Percentiles rank a stretch among this genome's conserved stretches.
phyloP scores from a whole-genome alignment of 179 eudicot genomes.

The Gypsophila paniculata region DNA sequence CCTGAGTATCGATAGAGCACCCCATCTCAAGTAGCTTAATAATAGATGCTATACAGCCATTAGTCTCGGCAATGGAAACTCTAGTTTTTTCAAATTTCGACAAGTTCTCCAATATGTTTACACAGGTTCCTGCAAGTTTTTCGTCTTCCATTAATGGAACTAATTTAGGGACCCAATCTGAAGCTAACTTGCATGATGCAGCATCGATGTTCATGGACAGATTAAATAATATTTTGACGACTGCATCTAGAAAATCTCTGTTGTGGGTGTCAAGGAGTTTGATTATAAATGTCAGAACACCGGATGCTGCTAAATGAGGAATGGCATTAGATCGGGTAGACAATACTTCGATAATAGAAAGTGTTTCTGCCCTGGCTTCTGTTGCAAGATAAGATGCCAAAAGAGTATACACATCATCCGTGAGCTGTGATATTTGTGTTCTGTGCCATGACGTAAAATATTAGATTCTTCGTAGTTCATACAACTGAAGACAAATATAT shows the following conservation, averaged over 20 bases:
- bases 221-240: conserved; percentile 49
- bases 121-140: conserved; percentile 38
- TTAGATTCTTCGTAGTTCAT: neutral
- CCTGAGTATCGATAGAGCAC: conserved; percentile 49
- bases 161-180: conserved; percentile 46
- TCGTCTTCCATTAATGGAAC: conserved; percentile 48
- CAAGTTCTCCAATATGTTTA: conserved; percentile 49
- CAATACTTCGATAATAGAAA: conserved; percentile 48
- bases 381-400: conserved; percentile 55
- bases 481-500: neutral
- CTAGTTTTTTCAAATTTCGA: conserved; percentile 38
- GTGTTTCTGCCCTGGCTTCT: conserved; percentile 45
- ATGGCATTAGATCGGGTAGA: conserved; percentile 32
- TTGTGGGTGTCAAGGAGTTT: conserved; percentile 41
- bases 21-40: conserved; percentile 52
- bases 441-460: conserved; percentile 30
- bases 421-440: conserved; percentile 30
- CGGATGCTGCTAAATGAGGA: conserved; percentile 40
- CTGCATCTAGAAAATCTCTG: conserved; percentile 40
- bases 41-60: conserved; percentile 61
- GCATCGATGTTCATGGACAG: conserved; percentile 37
- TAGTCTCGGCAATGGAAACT: conserved; percentile 44
- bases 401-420: conserved; percentile 39
- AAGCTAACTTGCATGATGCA: conserved; percentile 32
- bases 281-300: conserved; percentile 37